phyloP scores from a whole-genome alignment of 202 grass and related monocot genomes.

The Schoenoplectus tabernaemontani region DNA sequence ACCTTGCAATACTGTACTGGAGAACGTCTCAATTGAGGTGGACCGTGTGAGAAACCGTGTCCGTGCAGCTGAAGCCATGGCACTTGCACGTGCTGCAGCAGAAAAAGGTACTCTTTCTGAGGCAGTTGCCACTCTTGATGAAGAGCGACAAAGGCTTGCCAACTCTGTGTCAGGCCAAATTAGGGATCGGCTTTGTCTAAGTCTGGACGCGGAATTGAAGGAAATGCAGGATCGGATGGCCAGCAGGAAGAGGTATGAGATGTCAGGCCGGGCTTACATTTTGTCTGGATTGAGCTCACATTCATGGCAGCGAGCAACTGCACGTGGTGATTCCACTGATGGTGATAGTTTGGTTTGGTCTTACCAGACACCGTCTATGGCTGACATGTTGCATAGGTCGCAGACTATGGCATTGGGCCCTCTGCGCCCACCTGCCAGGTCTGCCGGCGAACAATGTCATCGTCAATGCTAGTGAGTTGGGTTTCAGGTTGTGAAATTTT shows the following conservation, averaged over 20 bases:
- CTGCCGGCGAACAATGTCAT: conserved; percentile 26
- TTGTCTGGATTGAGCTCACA: conserved; percentile 83
- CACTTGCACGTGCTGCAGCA: conserved; percentile 44
- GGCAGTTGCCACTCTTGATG: conserved; percentile 63
- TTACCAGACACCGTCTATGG: conserved; percentile 80
- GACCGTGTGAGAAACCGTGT: conserved; percentile 71
- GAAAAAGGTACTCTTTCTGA: conserved; percentile 59
- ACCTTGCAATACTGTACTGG: conserved; percentile 17
- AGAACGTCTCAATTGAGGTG: conserved; percentile 54
- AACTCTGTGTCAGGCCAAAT: conserved; percentile 39
- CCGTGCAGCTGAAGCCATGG: conserved; percentile 46
- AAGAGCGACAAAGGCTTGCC: conserved; percentile 34
- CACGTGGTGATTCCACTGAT: conserved; percentile 67
- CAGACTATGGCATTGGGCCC: conserved; percentile 36
- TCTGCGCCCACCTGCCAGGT: conserved; percentile 11
- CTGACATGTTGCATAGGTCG: conserved; percentile 55
- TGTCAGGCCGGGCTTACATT: conserved; percentile 73
- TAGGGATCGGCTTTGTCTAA: conserved; percentile 49
- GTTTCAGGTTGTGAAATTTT: conserved; percentile 1
- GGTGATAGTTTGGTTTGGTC: conserved; percentile 50
- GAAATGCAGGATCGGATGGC: conserved; percentile 93
- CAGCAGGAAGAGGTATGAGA: conserved; percentile 49
- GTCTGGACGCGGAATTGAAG: conserved; percentile 71
- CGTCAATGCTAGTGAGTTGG: conserved; percentile 32
- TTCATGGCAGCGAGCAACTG: conserved; percentile 86